phyloP scores from a whole-genome alignment of 2,329 filamentous ascomycete genomes.

The Cladosporium sp. region DNA sequence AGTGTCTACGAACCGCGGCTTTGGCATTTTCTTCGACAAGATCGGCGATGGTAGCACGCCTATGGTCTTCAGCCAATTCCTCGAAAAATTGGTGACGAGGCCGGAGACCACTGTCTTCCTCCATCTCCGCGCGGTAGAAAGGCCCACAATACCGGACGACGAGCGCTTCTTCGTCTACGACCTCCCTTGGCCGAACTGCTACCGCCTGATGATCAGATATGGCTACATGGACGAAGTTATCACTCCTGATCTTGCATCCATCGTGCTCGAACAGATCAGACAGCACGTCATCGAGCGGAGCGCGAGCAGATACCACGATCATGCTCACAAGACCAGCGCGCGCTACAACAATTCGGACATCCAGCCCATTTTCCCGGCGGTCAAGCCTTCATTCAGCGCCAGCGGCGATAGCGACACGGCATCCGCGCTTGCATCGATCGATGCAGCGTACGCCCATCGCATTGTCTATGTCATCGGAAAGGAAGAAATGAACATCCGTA shows the following conservation, averaged over 20 bases:
- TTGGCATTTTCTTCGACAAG: conserved; percentile 80
- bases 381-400: neutral
- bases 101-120: conserved; percentile 74
- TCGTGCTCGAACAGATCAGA: conserved; percentile 49
- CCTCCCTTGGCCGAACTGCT: conserved; percentile 57
- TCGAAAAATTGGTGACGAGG: conserved; percentile 67
- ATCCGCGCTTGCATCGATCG: conserved; percentile 32
- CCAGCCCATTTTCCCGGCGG: neutral
- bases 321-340: neutral
- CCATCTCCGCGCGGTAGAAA: conserved; percentile 65
- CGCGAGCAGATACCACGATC: neutral
- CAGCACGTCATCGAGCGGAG: conserved; percentile 22
- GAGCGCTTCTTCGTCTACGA: conserved; percentile 52
- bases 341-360: neutral
- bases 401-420: conserved; percentile 27
- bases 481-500: conserved; percentile 57
- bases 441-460: conserved; percentile 47
- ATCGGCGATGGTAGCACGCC: conserved; percentile 62
- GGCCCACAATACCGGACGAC: conserved; percentile 54
- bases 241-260: conserved; percentile 60
- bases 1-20: conserved; percentile 40
- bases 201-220: conserved; percentile 68
- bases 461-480: conserved; percentile 61
- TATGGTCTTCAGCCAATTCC: conserved; percentile 70
- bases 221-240: conserved; percentile 73